Evolutionary conservation across 2,329 filamentous ascomycete genomes (phyloP).

Genomic region (Cladosporium sp.): DNA sequence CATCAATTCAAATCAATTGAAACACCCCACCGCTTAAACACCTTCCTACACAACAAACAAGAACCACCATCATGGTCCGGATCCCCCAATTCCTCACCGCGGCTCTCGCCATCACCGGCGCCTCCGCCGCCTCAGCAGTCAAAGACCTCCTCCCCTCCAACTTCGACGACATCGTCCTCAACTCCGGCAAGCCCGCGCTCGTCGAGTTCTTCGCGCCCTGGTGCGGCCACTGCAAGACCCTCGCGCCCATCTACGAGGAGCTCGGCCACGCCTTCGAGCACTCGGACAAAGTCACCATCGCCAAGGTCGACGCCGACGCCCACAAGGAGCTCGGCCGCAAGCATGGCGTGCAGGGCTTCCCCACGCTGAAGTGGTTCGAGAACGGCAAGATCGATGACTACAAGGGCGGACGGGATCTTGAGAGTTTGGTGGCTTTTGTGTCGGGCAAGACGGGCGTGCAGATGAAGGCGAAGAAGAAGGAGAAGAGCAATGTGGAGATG

Average conservation of each 20-base stretch:
- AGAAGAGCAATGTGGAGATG: slow-evolving; percentile 74
- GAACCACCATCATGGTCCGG: slow-evolving; percentile 13
- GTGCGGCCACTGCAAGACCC: slow-evolving; percentile 99
- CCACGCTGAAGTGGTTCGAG: slow-evolving; percentile 89
- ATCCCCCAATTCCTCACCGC: slow-evolving; percentile 41
- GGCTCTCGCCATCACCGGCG: slow-evolving; percentile 51
- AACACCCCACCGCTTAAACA: background rate
- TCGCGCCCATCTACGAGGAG: slow-evolving; percentile 93
- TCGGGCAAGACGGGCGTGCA: slow-evolving; percentile 83
- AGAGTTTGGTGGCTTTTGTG: slow-evolving; percentile 79
- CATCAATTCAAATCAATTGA: background rate
- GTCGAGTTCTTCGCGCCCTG: slow-evolving; percentile 98
- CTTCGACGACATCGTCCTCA: slow-evolving; percentile 86
- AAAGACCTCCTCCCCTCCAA: slow-evolving; percentile 86
- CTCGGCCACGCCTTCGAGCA: slow-evolving; percentile 74
- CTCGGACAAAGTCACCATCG: slow-evolving; percentile 78
- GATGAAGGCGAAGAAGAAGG: slow-evolving; percentile 69
- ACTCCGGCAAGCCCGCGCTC: slow-evolving; percentile 91
- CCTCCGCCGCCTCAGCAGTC: slow-evolving; percentile 76
- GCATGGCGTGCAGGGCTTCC: slow-evolving; percentile 91
- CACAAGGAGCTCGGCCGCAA: slow-evolving; percentile 81
- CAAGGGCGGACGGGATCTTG: slow-evolving; percentile 81
- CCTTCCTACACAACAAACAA: background rate
- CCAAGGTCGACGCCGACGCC: slow-evolving; percentile 92
- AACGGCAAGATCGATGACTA: slow-evolving; percentile 93